Percentiles rank a stretch among this genome's conserved stretches.
These are phyloP conservation scores for Colletotrichum sp. DNA, from an alignment of 2,329 filamentous ascomycete genomes.

Conservation along the genomic window DNA sequence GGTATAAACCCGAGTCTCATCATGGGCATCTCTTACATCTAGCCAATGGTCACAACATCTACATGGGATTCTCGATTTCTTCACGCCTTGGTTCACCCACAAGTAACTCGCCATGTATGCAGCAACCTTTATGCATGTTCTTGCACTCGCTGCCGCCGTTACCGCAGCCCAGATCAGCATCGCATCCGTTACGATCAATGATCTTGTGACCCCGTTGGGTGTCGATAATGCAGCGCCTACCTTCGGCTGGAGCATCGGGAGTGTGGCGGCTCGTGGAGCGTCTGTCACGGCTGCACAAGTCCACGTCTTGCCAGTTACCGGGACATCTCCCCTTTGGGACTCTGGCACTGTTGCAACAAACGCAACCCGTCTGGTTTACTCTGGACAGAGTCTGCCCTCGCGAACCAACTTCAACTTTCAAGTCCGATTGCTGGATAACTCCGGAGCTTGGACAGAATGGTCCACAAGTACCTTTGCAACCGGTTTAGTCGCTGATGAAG, in stretches of 20 bases:
- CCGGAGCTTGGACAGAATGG: neutral
- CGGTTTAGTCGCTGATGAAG: neutral
- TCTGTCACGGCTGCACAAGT: neutral
- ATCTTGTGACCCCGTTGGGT: neutral
- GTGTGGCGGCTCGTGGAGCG: neutral
- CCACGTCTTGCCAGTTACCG: accelerated
- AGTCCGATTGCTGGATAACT: neutral
- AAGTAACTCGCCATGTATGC: neutral
- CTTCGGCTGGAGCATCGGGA: neutral
- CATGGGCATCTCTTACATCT: neutral
- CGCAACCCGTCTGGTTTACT: neutral
- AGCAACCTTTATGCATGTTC: neutral
- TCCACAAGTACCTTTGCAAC: neutral
- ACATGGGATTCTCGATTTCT: neutral
- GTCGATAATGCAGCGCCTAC: neutral
- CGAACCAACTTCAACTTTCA: neutral
- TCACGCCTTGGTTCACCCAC: neutral
- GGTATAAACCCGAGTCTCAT: neutral
- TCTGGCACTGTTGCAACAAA: neutral
- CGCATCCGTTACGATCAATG: neutral
- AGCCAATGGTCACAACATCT: neutral
- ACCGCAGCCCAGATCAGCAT: neutral
- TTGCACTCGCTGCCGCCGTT: neutral
- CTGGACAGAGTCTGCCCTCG: neutral
- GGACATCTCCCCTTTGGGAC: neutral